Base-by-base conservation (phyloP, 2,329 filamentous ascomycete species). In the Ceratocystis papillata region DNA sequence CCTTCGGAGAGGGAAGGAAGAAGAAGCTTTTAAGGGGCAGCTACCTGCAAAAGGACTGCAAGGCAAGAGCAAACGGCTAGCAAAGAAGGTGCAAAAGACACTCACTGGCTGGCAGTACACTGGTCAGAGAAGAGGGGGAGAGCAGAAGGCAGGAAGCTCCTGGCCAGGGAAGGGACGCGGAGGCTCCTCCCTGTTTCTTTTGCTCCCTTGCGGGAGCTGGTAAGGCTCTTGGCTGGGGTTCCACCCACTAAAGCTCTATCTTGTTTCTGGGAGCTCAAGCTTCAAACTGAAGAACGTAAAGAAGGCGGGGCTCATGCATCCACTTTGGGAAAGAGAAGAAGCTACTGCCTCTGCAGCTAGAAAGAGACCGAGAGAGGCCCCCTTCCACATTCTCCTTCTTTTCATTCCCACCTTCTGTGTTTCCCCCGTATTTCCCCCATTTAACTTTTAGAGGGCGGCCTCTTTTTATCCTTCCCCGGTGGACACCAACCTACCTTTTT, bases 1-100 rank as follows among this genome's bases (percentile, higher is more conserved):
- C 30, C 12, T 10, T 41, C 10, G 12, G 25, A 41, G 33, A 59
- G 55, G 65, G 65, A 63, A 62, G 59, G 62, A 64, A 61, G 62
- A 62, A 65, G 65, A 65, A 65, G 67, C 37, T 64, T 64, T 67
- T 64, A 68, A 64, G 62, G 67, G 67, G 60, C 55, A 57, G 46
- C 64, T 63, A 65, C 44, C 44, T 50, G 66, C 66, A 66, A 66
- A 64, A 69, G 61, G 62, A 22, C 64, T n/a, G 17, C 63, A 61
- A 10, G 68, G 63, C n/a, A 61, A 44, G 44, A 55, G 64, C 37
- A 41, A 12, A 41, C 12, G 12, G 61, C 20, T 17, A 28, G 46
- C 55, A 48, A 17, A 41, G 30, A n/a, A 60, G 41, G 45, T 48
- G 15, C 22, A 15, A 20, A 62, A 15, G 37, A 12, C 37, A 41